Conservation (phyloP, 1,139 yeast genomes). For the Yamadazyma jaroonii region DNA sequence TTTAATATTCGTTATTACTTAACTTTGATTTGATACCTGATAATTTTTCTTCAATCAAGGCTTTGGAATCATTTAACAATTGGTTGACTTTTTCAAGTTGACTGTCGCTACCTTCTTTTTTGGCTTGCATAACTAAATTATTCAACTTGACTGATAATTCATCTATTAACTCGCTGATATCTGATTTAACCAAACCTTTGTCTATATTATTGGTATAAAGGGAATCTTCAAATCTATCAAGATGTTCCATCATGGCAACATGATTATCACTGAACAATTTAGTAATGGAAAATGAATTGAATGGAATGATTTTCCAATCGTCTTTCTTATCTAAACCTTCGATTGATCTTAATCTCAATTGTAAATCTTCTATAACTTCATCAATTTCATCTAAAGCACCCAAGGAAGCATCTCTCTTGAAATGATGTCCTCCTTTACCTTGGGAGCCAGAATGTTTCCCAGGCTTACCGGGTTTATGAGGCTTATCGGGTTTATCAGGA, state of each 20-base stretch:
- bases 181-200: conserved; percentile 1
- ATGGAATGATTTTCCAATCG: not conserved
- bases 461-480: not conserved
- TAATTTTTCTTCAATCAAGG: conserved; percentile 1
- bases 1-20: conserved; percentile 4
- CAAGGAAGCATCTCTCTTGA: conserved; percentile 1
- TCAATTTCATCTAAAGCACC: conserved; percentile 8
- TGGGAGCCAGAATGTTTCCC: not conserved
- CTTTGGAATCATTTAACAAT: conserved; percentile 1
- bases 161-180: conserved; percentile 1
- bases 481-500: too few species aligned
- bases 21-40: conserved; percentile 4
- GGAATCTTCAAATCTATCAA: conserved; percentile 4
- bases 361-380: not conserved
- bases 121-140: not conserved
- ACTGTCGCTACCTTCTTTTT: not conserved
- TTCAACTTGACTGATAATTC: conserved; percentile 1
- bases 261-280: conserved; percentile 2
- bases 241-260: not conserved
- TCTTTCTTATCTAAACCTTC: not conserved
- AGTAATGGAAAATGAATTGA: not conserved
- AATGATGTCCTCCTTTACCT: not conserved
- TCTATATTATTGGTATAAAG: conserved; percentile 1
- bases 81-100: not conserved
- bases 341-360: not conserved